These are phyloP conservation scores for Rubia balearica DNA, from an alignment of 305 asterid species.

Conservation along the genomic window DNA sequence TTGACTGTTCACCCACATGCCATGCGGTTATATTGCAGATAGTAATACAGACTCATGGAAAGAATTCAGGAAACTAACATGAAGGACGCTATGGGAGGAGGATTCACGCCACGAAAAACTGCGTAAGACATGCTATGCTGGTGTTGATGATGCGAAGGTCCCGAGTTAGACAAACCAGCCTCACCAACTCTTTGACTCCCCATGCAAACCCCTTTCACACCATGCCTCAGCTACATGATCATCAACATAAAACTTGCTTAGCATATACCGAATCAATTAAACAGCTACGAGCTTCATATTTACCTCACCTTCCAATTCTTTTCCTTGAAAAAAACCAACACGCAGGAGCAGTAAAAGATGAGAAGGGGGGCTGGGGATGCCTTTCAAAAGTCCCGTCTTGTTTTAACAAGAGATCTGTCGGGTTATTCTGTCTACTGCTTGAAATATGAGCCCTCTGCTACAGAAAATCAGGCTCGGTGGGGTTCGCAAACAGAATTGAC, in stretches of 20 bases:
- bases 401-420: conserved; percentile 38
- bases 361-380: conserved; percentile 18
- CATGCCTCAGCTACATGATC: conserved; percentile 15
- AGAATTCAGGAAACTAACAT: conserved; percentile 29
- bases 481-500: conserved; percentile 27
- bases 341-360: not conserved
- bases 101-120: conserved; percentile 47
- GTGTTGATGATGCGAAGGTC: conserved; percentile 35
- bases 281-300: not conserved
- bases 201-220: conserved; percentile 53
- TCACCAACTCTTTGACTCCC: conserved; percentile 59
- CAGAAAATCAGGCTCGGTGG: conserved; percentile 43
- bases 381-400: conserved; percentile 33
- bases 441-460: conserved; percentile 23
- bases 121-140: conserved; percentile 48
- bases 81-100: conserved; percentile 43
- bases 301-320: not conserved
- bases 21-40: not conserved
- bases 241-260: not conserved
- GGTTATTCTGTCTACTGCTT: conserved; percentile 36
- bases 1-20: conserved; percentile 20
- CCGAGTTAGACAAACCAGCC: conserved; percentile 32
- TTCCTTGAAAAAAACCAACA: too few species aligned
- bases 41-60: conserved; percentile 16
- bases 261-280: not conserved